Base-by-base conservation (phyloP, 805 yeast species). In the Cyberlindnera nakhonratchasimensis region DNA sequence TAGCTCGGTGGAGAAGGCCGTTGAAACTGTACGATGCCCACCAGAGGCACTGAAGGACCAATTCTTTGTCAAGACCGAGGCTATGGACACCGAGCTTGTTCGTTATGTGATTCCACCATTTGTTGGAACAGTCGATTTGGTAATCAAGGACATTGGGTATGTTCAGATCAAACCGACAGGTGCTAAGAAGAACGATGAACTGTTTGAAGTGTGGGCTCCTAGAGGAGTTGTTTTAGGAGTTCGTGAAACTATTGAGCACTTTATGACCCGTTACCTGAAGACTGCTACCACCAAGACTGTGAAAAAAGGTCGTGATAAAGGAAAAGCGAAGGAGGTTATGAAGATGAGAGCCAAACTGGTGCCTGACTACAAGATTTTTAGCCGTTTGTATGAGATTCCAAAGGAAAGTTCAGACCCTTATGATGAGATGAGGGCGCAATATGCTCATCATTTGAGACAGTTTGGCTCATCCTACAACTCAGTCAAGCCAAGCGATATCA, bases 31-130 rank as follows among this genome's bases (percentile, higher is more conserved):
- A 12, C 39, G 50, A 14, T 34, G 14, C n/a, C 55, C 51, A 29
- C 59, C 59, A 2, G 53, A 48, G 9, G 63, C 66, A 2, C 31
- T 64, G 28, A 51, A 53, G 39, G 47, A 54, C 8, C 49, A 53
- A 40, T 42, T 43, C 19, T 53, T 42, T 63, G 66, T 57, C 45
- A 67, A 33, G 24, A 61, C 40, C 22, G 50, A 29, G 42, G 67
- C 69, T 23, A 55, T 53, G 29, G 51, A 57, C 1, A 55, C 64
- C 2, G 54, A 70, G 48, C n/a, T n/a, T n/a, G 62, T 56, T 1
- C 63, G 77, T 43, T 80, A 71, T 47, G 66, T 75, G 2, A 67
- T 85, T 4, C 91, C 93, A 0, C 86, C 87, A n/a, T 84, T 84
- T 51, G 66, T 62, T 45, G 91, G 91, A 0, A 57, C 74, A 5